These are phyloP conservation scores for Novymonas esmeraldas DNA, from an alignment of 208 protist species.

Conservation along the genomic window DNA sequence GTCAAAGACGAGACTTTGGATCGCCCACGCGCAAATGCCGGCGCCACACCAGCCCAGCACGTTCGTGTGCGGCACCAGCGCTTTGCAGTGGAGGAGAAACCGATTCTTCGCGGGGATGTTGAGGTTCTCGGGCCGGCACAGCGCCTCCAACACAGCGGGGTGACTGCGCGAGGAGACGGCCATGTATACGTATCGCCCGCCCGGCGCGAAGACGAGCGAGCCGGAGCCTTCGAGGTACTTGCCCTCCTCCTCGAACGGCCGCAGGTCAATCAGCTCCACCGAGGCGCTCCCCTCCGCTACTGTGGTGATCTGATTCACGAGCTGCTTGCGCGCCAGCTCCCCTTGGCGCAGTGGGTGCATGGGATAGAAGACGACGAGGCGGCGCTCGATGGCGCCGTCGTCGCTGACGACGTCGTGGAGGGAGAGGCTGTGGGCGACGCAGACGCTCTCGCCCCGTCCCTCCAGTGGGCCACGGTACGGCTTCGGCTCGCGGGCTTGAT, in stretches of 20 bases:
- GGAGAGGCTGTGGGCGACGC: slow-evolving; percentile 54
- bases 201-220: slow-evolving; percentile 62
- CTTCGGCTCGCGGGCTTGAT: slow-evolving; percentile 35
- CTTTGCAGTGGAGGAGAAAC: slow-evolving; percentile 50
- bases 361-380: slow-evolving; percentile 74
- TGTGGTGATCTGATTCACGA: slow-evolving; percentile 47
- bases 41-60: slow-evolving; percentile 76
- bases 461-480: slow-evolving; percentile 29
- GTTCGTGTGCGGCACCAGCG: slow-evolving; percentile 68
- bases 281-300: slow-evolving; percentile 21
- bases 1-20: slow-evolving; percentile 55
- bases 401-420: slow-evolving; percentile 74
- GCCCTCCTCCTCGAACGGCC: slow-evolving; percentile 45
- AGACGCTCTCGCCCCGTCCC: slow-evolving; percentile 48
- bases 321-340: slow-evolving; percentile 56
- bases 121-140: slow-evolving; percentile 67
- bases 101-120: slow-evolving; percentile 70
- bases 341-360: slow-evolving; percentile 54
- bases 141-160: slow-evolving; percentile 55
- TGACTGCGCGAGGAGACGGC: slow-evolving; percentile 54
- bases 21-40: slow-evolving; percentile 79
- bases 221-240: slow-evolving; percentile 70
- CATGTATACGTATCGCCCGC: slow-evolving; percentile 77
- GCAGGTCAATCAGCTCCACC: slow-evolving; percentile 72
- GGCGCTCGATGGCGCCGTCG: slow-evolving; percentile 54